Percentiles rank a stretch among this genome's conserved stretches.
Evolutionary conservation across 1,139 yeast species (phyloP).

Genomic region (Kazachstania sp.): DNA sequence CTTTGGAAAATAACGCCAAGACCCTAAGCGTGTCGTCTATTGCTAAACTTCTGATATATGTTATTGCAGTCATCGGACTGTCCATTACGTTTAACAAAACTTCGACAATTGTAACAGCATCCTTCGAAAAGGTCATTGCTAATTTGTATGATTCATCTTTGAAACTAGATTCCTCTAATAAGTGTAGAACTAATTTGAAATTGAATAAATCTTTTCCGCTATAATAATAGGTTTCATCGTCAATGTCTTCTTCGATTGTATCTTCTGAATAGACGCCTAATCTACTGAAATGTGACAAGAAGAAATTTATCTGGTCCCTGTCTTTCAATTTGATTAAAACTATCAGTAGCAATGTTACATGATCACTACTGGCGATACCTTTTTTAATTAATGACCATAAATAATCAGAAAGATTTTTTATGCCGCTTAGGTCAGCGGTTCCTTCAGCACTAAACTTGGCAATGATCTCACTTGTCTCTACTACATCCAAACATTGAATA

Average conservation of each 20-base stretch:
- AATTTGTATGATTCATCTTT: constrained; percentile 60
- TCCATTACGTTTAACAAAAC: constrained; percentile 62
- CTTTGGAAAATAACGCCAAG: constrained; percentile 56
- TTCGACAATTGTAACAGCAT: constrained; percentile 69
- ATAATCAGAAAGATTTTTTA: constrained; percentile 49
- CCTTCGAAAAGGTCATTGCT: constrained; percentile 57
- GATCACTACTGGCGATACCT: constrained; percentile 59
- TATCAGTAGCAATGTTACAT: constrained; percentile 70
- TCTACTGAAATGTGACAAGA: constrained; percentile 42
- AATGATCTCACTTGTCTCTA: constrained; percentile 68
- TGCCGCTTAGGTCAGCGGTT: constrained; percentile 35
- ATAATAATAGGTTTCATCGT: constrained; percentile 29
- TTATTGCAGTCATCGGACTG: constrained; percentile 55
- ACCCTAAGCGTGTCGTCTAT: constrained; percentile 75
- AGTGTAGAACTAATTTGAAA: constrained; percentile 56
- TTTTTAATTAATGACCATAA: constrained; percentile 50
- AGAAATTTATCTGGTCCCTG: constrained; percentile 47
- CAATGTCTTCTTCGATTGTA: constrained; percentile 24
- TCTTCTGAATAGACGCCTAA: constrained; percentile 35
- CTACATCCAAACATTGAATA: constrained; percentile 43
- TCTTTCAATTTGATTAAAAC: constrained; percentile 74
- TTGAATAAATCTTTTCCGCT: constrained; percentile 41
- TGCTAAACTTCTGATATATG: constrained; percentile 58
- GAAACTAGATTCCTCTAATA: constrained; percentile 74
- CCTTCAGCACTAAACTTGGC: constrained; percentile 78